phyloP scores from a whole-genome alignment of 148 eudicot species.

The Vaccinium darrowii region DNA sequence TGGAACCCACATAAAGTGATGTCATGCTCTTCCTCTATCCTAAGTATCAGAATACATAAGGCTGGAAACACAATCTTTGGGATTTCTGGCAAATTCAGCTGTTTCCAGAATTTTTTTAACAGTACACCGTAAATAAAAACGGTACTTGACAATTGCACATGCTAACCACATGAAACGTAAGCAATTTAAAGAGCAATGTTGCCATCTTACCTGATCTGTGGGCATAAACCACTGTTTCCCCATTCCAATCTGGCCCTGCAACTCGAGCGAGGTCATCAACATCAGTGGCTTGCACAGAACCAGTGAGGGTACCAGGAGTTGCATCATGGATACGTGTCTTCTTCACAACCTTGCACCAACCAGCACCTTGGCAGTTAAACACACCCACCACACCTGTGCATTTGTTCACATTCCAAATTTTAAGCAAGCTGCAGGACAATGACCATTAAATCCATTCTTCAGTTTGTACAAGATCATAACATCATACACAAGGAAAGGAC shows the following conservation, averaged over 20 bases:
- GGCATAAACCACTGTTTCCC: constrained; percentile 59
- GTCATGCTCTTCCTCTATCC: no score
- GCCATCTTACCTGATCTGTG: constrained; percentile 67
- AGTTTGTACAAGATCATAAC: neutral
- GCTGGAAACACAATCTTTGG: neutral
- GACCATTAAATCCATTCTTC: neutral
- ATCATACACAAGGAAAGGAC: neutral
- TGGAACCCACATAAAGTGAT: no score
- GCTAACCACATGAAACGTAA: neutral
- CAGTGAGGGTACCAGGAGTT: constrained; percentile 70
- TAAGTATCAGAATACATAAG: no score
- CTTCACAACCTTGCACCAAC: constrained; percentile 82
- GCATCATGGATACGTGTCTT: constrained; percentile 80
- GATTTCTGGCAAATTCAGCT: no score
- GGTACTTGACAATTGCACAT: neutral
- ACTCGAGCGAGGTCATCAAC: constrained; percentile 59
- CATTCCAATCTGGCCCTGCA: constrained; percentile 70
- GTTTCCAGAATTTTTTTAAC: neutral
- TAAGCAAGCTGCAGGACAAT: constrained; percentile 62
- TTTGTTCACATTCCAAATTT: constrained; percentile 87
- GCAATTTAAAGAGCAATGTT: neutral
- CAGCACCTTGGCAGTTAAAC: constrained; percentile 98
- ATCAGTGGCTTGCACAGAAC: constrained; percentile 61
- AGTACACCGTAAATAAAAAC: neutral
- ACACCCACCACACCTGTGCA: constrained; percentile 88